Evolutionary conservation across 768 basidiomycete species (phyloP), one percentile per base, ranked within the genome.

Genomic region (Obba rivulosa): DNA sequence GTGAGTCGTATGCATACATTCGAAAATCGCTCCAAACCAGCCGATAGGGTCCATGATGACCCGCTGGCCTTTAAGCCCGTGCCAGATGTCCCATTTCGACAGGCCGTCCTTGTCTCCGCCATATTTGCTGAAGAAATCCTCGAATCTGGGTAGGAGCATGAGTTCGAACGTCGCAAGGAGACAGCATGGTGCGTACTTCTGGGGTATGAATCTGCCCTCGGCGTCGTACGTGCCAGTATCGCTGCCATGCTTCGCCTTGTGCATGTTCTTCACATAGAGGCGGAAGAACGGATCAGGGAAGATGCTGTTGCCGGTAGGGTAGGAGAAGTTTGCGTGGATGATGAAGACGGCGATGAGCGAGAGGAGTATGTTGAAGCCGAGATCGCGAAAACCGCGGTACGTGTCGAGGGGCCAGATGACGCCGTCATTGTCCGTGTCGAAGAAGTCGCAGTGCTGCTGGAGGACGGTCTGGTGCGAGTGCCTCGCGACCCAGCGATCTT

Each of bases 321-420:
- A 67, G 38, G 75, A 71, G 49, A 75, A 56, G 8, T 55, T 46
- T 31, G 36, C 20, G 54, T 72, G 69, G 25, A 74, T 60, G 45
- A 68, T 54, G 50, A 71, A 52, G 45, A 57, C 55, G 28, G 70
- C 63, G 23, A 70, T 45, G 17, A 70, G 43, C 47, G 61, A 55
- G 46, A 74, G 63, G 39, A 71, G 46, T 41, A 70, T n/a, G 44
- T 65, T 63, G 66, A 70, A 76, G 7, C 70, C 69, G 23, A 76
- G 65, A 22, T 63, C 62, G 49, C 66, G 64, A 55, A 74, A 71
- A 14, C 69, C 72, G 7, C 55, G 52, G 57, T 61, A 74, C 8
- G 74, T 76, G 44, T 75, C 71, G 10, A 53, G 46, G 3, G 74
- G 74, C 69, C 70, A 75, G 43, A 77, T 69, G 39, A 74, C 48